A percentile compares a stretch with the other conserved stretches of the same genome.
Conservation (phyloP, 331 rosid species). For the Stylosanthes scabra region DNA sequence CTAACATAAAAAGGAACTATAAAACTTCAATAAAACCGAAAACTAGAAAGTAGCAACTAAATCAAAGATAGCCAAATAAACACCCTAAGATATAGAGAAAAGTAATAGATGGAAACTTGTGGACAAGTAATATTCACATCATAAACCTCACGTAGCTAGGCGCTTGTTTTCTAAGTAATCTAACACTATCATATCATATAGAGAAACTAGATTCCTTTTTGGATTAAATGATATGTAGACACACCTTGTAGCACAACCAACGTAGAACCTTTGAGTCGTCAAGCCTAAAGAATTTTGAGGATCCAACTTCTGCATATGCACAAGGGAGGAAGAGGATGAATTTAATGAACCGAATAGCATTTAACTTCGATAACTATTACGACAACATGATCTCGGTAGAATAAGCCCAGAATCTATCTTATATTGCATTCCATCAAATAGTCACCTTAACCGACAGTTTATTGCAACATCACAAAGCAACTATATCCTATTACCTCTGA, state of each 20-base stretch:
- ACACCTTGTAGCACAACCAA: constrained; percentile 88
- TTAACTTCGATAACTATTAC: constrained; percentile 12
- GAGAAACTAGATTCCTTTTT: neutral
- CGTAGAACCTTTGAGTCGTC: constrained; percentile 86
- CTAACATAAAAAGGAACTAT: constrained; percentile 53
- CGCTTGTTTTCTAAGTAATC: constrained; percentile 1
- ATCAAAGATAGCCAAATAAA: constrained; percentile 28
- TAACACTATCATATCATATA: neutral
- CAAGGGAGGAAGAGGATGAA: constrained; percentile 20
- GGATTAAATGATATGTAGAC: constrained; percentile 21
- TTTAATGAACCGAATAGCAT: constrained; percentile 31
- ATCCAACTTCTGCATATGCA: constrained; percentile 64
- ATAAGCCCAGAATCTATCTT: constrained; percentile 6
- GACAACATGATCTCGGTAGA: constrained; percentile 2
- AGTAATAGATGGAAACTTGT: constrained; percentile 19
- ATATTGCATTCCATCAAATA: constrained; percentile 23
- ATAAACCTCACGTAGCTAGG: constrained; percentile 22
- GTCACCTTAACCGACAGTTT: neutral
- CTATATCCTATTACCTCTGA: constrained; percentile 1
- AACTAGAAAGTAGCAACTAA: constrained; percentile 31
- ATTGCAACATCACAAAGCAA: constrained; percentile 23
- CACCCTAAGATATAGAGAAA: constrained; percentile 5
- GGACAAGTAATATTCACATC: constrained; percentile 27
- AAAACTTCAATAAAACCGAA: constrained; percentile 15
- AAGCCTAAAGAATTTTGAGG: constrained; percentile 82